Base-by-base conservation (phyloP, 345 rosid genomes). In the Pugionium cornutum region DNA sequence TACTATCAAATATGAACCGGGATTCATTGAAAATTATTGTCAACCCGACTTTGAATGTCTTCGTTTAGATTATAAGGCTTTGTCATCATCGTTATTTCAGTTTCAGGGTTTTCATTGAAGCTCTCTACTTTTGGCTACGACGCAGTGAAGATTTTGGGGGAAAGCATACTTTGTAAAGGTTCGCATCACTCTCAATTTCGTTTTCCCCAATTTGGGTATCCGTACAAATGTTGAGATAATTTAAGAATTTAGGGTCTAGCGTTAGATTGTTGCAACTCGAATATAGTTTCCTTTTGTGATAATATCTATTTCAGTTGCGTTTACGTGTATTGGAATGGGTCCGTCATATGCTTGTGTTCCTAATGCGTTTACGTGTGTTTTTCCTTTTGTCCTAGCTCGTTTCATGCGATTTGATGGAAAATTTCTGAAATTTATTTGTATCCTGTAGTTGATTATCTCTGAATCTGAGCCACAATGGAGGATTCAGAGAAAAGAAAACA, bases 401-500 rank as follows among this genome's bases (percentile, higher is more conserved):
- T 51, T 51, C 0, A n/a, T 51, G 35, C 26, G 55, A 37, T 58
- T 48, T 28, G 25, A 28, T 52, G 47, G 32, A 9, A 60, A 48
- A 30, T 45, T 53, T 70, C 7, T 45, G 4, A 7, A 37, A 8
- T 49, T 64, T 5, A 18, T 4, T 44, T 35, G 34, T 56, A 44
- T 58, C 8, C 4, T 43, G 62, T 58, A 65, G 66, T 44, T 53
- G 40, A 60, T 40, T 9, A 30, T 53, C 70, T 48, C 39, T 64
- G 43, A 26, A 47, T 8, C 28, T 53, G 10, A 62, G 39, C 4
- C 37, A 49, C 32, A 58, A 88, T 88, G 96, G 96, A 86, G 73
- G 91, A 89, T 74, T 80, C 92, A 4, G 88, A 82, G 76, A 87
- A 77, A 70, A 82, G 98, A 68, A 86, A 81, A 79, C 77, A 86